These are phyloP conservation scores for Camellia lanceoleosa DNA, from an alignment of 148 eudicot species.

Conservation along the genomic window DNA sequence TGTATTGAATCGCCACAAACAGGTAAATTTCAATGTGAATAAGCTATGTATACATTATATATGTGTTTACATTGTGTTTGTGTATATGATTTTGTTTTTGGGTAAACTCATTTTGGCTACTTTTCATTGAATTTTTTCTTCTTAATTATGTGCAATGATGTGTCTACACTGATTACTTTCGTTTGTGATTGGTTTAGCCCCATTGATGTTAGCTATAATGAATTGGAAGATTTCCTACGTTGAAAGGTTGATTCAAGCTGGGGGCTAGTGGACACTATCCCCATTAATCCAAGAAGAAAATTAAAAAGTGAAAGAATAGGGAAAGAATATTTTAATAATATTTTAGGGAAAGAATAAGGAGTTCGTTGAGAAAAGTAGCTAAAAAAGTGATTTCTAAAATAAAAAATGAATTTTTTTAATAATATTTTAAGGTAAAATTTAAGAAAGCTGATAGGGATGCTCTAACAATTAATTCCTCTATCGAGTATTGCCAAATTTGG, in stretches of 20 bases:
- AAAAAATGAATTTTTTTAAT: too few species aligned
- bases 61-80: background rate
- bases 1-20: slow-evolving; percentile 30
- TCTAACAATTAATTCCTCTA: too few species aligned
- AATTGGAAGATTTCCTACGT: slow-evolving; percentile 29
- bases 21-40: slow-evolving; percentile 13
- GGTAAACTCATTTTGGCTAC: background rate
- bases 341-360: too few species aligned
- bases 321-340: too few species aligned
- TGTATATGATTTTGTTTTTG: background rate
- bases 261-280: slow-evolving; percentile 24
- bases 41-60: background rate
- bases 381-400: too few species aligned
- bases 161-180: background rate
- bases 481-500: too few species aligned
- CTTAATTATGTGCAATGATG: background rate
- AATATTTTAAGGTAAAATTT: too few species aligned
- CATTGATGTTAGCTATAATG: slow-evolving; percentile 35
- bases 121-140: background rate
- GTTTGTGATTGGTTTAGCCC: slow-evolving; percentile 12
- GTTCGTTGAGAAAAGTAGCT: too few species aligned
- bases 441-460: too few species aligned
- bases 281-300: too few species aligned
- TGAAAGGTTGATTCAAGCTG: slow-evolving; percentile 28
- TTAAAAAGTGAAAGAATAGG: too few species aligned